These are phyloP conservation scores for Ensete glaucum DNA, from an alignment of 176 grass and related monocot genomes.

Conservation along the genomic window DNA sequence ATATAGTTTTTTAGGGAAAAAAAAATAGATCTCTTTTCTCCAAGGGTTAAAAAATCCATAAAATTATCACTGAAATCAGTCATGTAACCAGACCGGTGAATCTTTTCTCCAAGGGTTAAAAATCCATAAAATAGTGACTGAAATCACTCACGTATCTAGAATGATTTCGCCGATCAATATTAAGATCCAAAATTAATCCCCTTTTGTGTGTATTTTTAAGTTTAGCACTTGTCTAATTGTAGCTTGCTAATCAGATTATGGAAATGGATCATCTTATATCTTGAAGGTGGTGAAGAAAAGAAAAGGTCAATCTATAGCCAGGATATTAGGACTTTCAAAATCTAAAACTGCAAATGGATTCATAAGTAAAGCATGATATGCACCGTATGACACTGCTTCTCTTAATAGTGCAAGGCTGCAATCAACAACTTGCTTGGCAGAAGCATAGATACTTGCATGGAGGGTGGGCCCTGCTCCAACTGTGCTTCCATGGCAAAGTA, in stretches of 20 bases:
- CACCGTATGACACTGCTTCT: slow-evolving; percentile 68
- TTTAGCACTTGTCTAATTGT: not conserved
- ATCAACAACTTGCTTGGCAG: slow-evolving; percentile 53
- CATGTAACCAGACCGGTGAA: not conserved
- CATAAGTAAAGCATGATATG: slow-evolving; percentile 7
- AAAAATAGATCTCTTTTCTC: not conserved
- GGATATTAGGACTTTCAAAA: not conserved
- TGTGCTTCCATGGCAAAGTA: slow-evolving; percentile 70
- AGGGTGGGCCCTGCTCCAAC: slow-evolving; percentile 70
- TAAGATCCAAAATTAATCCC: not conserved
- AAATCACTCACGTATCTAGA: not conserved
- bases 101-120: not conserved
- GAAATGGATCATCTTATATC: not conserved
- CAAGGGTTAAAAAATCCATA: not conserved
- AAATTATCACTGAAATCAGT: not conserved
- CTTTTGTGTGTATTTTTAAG: not conserved
- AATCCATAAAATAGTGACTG: not conserved
- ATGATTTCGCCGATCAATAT: not conserved
- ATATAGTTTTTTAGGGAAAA: not conserved
- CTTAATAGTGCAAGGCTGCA: slow-evolving; percentile 72
- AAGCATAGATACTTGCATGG: slow-evolving; percentile 50
- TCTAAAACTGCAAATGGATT: not conserved
- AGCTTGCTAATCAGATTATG: not conserved
- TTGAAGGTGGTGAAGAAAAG: not conserved
- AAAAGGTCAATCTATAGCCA: not conserved